Evolutionary conservation across 441 rosid genomes (phyloP), one percentile per base, ranked within the genome.

Genomic region (Brassica hybrid): DNA sequence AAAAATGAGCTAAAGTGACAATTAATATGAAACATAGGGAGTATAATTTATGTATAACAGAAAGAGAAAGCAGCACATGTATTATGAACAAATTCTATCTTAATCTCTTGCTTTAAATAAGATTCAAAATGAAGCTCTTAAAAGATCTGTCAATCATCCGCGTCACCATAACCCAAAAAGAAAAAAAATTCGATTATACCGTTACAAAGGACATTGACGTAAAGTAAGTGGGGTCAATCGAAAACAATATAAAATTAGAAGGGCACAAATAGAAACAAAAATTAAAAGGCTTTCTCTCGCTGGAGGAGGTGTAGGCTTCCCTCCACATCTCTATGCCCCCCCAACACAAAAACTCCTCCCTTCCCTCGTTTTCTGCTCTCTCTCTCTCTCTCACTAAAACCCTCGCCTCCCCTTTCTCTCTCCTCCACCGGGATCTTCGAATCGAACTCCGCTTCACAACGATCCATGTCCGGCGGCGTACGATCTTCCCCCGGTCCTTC

Each of bases 341-440:
- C 89, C 89, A 90, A 92, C 85, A 77, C 69, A 89, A 88, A 89
- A 88, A 81, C 89, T 86, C 94, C 87, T 85, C 2, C 92, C 85
- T 88, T 92, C 98, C 97, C 90, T 91, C 95, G 88, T 86, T 80
- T 76, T 68, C 82, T 69, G 82, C 77, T 71, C 70, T 78, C 81
- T 67, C 71, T 75, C 58, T n/a, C 34, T 38, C 6, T 66, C 68
- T 61, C 70, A 71, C 76, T 72, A 77, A 75, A 65, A 69, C 81
- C 81, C 81, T 81, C 69, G 75, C 70, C 45, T 68, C 23, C 58
- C 6, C n/a, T 8, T 57, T 18, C 68, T 17, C 68, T 18, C 69
- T 34, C 65, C 14, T 8, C 67, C 4, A 13, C 54, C 71, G 52
- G 41, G 27, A 73, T 54, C 65, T 43, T 30, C 57, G 3, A n/a